Evolutionary conservation across 75 land plant genomes (phyloP), one percentile per base, ranked within the genome.

Genomic region (Adiantum capillusveneris): DNA sequence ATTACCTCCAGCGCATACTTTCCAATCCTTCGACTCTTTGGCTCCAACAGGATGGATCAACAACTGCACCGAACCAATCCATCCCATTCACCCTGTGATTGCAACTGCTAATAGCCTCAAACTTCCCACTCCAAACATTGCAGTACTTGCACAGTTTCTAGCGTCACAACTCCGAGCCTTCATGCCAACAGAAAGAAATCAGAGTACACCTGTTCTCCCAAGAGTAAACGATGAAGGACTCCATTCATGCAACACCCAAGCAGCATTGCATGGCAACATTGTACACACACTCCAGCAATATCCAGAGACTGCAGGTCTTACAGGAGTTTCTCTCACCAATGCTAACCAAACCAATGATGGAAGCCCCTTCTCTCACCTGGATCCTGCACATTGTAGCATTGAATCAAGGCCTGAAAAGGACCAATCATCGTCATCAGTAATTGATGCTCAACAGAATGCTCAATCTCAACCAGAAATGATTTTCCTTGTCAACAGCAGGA

Each of bases 351-450:
- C 37, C 9, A 9, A 9, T 34, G 37, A 34, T 9, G 9, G 37
- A 9, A 34, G 37, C 37, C 37, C 37, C 37, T 34, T 3, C 37
- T 34, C 37, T 5, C 3, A 34, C 37, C 26, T 6, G 2, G 20
- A 18, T 6, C 7, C 37, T 36, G 54, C 17, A 29, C 29, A 49
- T 50, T 34, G 21, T 46, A 20, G 21, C 17, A 17, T 46, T 17
- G 49, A 46, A 46, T 46, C 49, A 20, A 17, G 17, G 14, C 21
- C 21, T 2, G 49, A 63, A 0, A 71, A 71, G 30, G 73, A 64
- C 20, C 51, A 63, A 20, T 64, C 67, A 0, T 71, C 73, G 31
- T 71, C 73, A 18, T 71, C 73, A 9, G 73, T 66, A 17, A 71
- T 46, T 20, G 21, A 46, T 46, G 49, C 49, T 20, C 49, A 46